Percentiles rank a stretch among this genome's conserved stretches.
These are phyloP conservation scores for Lentinula edodes DNA, from an alignment of 768 basidiomycete genomes.

Conservation along the genomic window DNA sequence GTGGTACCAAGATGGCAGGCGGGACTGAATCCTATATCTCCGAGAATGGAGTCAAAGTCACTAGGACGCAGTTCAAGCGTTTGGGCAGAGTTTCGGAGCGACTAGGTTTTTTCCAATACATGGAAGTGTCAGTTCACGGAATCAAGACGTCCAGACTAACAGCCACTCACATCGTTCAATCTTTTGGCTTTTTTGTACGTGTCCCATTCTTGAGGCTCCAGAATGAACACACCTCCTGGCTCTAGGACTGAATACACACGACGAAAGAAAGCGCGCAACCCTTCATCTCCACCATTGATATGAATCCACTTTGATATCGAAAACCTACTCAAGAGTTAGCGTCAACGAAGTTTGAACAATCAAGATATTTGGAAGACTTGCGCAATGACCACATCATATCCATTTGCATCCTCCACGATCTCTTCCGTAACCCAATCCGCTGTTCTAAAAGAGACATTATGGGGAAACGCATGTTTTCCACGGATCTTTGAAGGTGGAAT, in stretches of 20 bases:
- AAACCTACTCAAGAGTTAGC: constrained; percentile 40
- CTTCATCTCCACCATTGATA: constrained; percentile 73
- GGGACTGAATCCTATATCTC: constrained; percentile 9
- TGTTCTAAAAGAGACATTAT: constrained; percentile 68
- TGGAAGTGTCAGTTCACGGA: constrained; percentile 13
- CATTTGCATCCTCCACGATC: constrained; percentile 50
- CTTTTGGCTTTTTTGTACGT: constrained; percentile 75
- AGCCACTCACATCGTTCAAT: constrained; percentile 47
- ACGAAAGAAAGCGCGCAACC: constrained; percentile 60
- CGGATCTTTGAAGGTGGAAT: constrained; percentile 41
- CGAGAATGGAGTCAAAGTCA: constrained; percentile 51
- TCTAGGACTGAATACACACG: constrained; percentile 52
- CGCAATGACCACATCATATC: constrained; percentile 80
- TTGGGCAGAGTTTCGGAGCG: constrained; percentile 55
- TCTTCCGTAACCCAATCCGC: constrained; percentile 66
- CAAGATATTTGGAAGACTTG: constrained; percentile 29
- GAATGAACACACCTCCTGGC: constrained; percentile 62
- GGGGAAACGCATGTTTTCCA: constrained; percentile 53
- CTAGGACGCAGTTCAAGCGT: constrained; percentile 55
- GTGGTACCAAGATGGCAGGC: constrained; percentile 41
- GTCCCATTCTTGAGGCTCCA: constrained; percentile 86
- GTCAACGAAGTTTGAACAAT: not conserved
- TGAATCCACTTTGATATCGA: constrained; percentile 94
- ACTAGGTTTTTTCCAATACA: constrained; percentile 13
- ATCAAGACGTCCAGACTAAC: not conserved